Evolutionary conservation across 495 filamentous ascomycete genomes (phyloP), one percentile per base, ranked within the genome.

Genomic region (Podospora fimiseda): DNA sequence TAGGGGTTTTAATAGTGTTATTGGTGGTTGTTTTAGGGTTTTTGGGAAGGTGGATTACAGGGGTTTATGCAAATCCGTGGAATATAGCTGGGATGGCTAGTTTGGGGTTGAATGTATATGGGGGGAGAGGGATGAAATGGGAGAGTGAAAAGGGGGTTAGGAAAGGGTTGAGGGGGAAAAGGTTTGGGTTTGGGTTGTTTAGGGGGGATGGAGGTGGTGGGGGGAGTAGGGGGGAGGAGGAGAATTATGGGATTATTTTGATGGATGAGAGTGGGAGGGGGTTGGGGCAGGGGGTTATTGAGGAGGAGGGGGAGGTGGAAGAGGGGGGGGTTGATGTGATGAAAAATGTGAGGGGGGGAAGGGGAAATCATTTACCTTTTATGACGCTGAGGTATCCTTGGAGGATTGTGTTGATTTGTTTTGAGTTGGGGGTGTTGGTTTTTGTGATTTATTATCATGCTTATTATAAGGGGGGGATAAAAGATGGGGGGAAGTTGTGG

Each of bases 21-120:
- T 40, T 71, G 8, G 19, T 38, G 9, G 16, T 62, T 2, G 59
- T 67, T 13, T 14, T 63, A 6, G 43, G 56, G 13, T 55, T 67
- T 2, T 22, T 63, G 39, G 37, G 40, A 3, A 14, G 51, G 22
- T 63, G 62, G 58, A 52, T 56, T 2, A 66, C 66, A 0, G 68
- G 68, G 1, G n/a, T 71, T 16, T 38, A 47, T 21, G 55, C 64
- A 9, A 63, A 69, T 18, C 68, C 68, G 13, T 71, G 68, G 68
- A 66, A 49, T 19, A 45, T 71, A 5, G 66, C 64, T 1, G 63
- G 68, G 11, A 60, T 67, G 5, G 66, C 66, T 5, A 60, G 64
- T 6, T 39, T 71, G 38, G 58, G 56, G 7, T 39, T 59, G 13
- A 58, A 53, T 18, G n/a, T n/a, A n/a, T n/a, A n/a, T n/a, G 14